phyloP scores from a whole-genome alignment of 768 basidiomycete species.

The Macrolepiota fuliginosa region DNA sequence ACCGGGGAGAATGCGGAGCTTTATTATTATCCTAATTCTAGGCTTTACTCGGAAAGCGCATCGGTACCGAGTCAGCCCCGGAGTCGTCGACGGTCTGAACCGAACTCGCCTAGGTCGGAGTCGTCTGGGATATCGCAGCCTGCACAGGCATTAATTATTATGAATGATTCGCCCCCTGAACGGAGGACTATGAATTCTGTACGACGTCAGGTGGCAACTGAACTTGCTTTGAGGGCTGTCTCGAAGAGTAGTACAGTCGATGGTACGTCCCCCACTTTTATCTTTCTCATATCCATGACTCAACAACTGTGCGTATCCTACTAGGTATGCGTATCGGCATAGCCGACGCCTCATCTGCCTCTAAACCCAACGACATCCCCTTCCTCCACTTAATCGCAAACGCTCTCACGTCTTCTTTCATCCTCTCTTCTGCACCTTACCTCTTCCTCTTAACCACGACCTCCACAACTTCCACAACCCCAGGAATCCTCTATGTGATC shows the following conservation, averaged over 20 bases:
- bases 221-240: conserved; percentile 53
- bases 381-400: conserved; percentile 58
- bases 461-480: conserved; percentile 23
- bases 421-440: conserved; percentile 33
- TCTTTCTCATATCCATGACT: too few species aligned
- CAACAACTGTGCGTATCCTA: background rate
- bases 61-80: too few species aligned
- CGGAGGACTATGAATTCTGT: conserved; percentile 63
- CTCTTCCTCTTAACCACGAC: conserved; percentile 57
- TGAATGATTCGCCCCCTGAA: background rate
- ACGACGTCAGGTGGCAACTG: conserved; percentile 55
- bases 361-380: conserved; percentile 41
- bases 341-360: conserved; percentile 53
- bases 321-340: conserved; percentile 58
- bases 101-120: too few species aligned
- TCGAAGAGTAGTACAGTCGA: conserved; percentile 48
- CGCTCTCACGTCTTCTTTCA: conserved; percentile 39
- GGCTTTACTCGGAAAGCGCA: too few species aligned
- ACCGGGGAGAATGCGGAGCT: background rate
- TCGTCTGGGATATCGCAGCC: background rate
- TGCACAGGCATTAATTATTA: background rate
- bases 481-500: conserved; percentile 55
- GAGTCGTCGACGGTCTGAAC: too few species aligned
- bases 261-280: conserved; percentile 24
- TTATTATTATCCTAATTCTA: too few species aligned